Evolutionary conservation across 495 filamentous ascomycete species (phyloP).

Genomic region (Penicillium ucsense): DNA sequence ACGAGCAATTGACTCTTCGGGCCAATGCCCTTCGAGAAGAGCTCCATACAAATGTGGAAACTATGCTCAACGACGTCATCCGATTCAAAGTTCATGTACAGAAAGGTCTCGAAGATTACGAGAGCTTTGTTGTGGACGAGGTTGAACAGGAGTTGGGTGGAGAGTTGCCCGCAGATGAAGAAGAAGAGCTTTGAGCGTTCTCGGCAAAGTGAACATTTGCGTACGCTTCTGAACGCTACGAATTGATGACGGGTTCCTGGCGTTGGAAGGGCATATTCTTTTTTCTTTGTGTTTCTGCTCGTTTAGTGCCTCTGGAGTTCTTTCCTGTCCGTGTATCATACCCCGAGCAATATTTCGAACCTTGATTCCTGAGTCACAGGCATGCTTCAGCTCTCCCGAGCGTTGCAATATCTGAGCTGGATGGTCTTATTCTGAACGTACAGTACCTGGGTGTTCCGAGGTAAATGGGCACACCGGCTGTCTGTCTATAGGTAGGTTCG

Average conservation of each 20-base stretch:
- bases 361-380: no score
- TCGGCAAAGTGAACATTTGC: conserved; percentile 3
- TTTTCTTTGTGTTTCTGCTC: no score
- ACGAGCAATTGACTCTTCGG: conserved; percentile 78
- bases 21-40: conserved; percentile 83
- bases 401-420: no score
- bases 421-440: no score
- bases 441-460: no score
- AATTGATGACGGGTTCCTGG: conserved; percentile 4
- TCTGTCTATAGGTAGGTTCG: no score
- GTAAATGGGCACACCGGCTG: no score
- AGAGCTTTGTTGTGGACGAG: conserved; percentile 84
- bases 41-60: conserved; percentile 90
- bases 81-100: conserved; percentile 98
- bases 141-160: conserved; percentile 70
- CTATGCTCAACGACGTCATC: conserved; percentile 93
- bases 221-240: conserved; percentile 1
- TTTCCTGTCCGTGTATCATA: conserved; percentile 1
- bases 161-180: conserved; percentile 20
- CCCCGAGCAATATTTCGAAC: no score
- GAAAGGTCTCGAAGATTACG: conserved; percentile 82
- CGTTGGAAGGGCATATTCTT: background rate
- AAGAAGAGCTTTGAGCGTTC: conserved; percentile 25
- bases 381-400: no score
- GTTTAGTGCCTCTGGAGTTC: no score